Evolutionary conservation across 441 rosid genomes (phyloP).

Genomic region (Erysimum cheiri): DNA sequence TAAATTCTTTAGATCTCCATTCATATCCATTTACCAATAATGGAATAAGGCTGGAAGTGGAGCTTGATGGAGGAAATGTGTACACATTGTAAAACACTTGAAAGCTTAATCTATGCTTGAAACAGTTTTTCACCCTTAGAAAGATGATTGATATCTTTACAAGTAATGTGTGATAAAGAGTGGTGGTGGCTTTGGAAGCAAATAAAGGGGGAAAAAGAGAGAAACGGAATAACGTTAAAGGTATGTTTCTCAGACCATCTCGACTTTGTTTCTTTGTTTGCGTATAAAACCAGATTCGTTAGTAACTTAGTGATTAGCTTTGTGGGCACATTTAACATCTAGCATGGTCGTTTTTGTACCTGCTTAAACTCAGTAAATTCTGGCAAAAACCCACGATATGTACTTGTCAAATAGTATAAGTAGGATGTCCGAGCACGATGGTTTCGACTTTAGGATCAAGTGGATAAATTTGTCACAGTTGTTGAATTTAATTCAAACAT

Average conservation of each 20-base stretch:
- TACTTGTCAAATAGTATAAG: too few species aligned
- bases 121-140: constrained; percentile 44
- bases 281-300: not conserved
- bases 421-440: too few species aligned
- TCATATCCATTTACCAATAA: constrained; percentile 25
- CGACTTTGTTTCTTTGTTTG: constrained; percentile 8
- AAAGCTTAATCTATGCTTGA: constrained; percentile 40
- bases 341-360: too few species aligned
- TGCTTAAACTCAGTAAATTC: too few species aligned
- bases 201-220: not conserved
- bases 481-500: too few species aligned
- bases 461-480: too few species aligned
- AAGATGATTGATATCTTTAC: constrained; percentile 2
- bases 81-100: constrained; percentile 31
- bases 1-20: constrained; percentile 31
- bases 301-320: not conserved
- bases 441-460: too few species aligned
- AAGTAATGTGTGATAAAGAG: constrained; percentile 22
- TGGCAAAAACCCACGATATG: too few species aligned
- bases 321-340: too few species aligned
- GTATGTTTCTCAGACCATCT: constrained; percentile 8
- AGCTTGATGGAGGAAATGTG: constrained; percentile 37
- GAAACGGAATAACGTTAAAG: constrained; percentile 10
- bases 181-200: constrained; percentile 23
- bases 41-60: constrained; percentile 39